Evolutionary conservation across 305 asterid species (phyloP).

Genomic region (Andrographis paniculata): DNA sequence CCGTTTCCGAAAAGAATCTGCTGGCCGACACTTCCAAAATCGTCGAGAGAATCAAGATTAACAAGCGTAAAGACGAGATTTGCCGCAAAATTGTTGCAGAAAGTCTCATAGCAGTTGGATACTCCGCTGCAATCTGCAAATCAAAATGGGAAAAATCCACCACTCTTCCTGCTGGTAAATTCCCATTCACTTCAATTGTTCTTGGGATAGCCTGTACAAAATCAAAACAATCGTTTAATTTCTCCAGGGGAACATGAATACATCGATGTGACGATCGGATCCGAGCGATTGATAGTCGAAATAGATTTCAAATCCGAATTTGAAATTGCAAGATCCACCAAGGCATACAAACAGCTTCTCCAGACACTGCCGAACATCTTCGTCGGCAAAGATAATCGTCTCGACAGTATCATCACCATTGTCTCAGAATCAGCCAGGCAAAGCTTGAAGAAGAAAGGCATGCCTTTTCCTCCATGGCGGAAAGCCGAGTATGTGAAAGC

Average conservation of each 20-base stretch:
- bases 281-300: slow-evolving; percentile 39
- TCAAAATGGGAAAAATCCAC: neutral
- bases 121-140: neutral
- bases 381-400: slow-evolving; percentile 43
- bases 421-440: slow-evolving; percentile 52
- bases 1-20: neutral
- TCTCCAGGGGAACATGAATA: slow-evolving; percentile 45
- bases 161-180: neutral
- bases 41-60: neutral
- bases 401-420: slow-evolving; percentile 40
- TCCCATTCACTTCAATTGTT: neutral
- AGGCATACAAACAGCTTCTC: slow-evolving; percentile 32
- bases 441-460: slow-evolving; percentile 55
- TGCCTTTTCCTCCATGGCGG: slow-evolving; percentile 63
- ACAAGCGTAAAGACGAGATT: neutral
- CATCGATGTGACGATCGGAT: slow-evolving; percentile 37
- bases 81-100: neutral
- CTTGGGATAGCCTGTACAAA: no score
- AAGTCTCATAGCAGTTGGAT: neutral
- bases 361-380: slow-evolving; percentile 37
- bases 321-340: slow-evolving; percentile 60
- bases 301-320: slow-evolving; percentile 53
- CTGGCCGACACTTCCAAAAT: neutral
- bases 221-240: no score
- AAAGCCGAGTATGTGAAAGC: slow-evolving; percentile 30